Evolutionary conservation across 768 basidiomycete species (phyloP).

Genomic region (Collybiopsis luxurians): DNA sequence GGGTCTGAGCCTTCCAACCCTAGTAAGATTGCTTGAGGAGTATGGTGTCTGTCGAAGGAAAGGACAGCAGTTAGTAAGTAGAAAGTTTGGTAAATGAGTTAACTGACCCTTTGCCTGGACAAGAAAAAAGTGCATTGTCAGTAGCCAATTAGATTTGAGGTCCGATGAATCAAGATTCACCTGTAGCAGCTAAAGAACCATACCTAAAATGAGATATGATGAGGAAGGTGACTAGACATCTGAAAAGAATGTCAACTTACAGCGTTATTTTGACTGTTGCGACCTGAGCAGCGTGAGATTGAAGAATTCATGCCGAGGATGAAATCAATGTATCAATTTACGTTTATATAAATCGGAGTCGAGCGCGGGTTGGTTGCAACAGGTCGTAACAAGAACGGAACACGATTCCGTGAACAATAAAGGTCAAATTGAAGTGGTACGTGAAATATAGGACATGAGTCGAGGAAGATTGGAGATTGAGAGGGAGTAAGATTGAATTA

Average conservation of each 20-base stretch:
- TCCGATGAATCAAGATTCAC: slow-evolving; percentile 35
- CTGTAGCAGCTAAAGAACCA: slow-evolving; percentile 92
- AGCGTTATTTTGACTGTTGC: slow-evolving; percentile 81
- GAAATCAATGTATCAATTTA: no score
- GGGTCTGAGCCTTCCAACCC: slow-evolving; percentile 89
- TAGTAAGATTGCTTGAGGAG: slow-evolving; percentile 82
- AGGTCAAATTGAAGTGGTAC: no score
- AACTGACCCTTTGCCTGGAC: slow-evolving; percentile 73
- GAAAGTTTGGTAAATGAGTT: slow-evolving; percentile 7
- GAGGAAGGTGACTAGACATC: slow-evolving; percentile 1
- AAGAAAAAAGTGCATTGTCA: background rate
- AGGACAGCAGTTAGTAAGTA: background rate
- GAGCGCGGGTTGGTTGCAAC: no score
- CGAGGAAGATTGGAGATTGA: background rate
- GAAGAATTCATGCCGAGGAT: slow-evolving; percentile 4
- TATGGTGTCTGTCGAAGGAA: slow-evolving; percentile 61
- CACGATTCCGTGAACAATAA: no score
- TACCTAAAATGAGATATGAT: slow-evolving; percentile 46
- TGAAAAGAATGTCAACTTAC: slow-evolving; percentile 36
- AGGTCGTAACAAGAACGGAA: no score
- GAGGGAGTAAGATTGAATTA: background rate
- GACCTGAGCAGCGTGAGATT: slow-evolving; percentile 43
- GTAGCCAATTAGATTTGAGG: background rate
- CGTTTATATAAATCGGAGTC: no score
- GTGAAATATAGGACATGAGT: background rate